phyloP scores from a whole-genome alignment of 2,329 filamentous ascomycete genomes.

The Aureobasidium sp. region DNA sequence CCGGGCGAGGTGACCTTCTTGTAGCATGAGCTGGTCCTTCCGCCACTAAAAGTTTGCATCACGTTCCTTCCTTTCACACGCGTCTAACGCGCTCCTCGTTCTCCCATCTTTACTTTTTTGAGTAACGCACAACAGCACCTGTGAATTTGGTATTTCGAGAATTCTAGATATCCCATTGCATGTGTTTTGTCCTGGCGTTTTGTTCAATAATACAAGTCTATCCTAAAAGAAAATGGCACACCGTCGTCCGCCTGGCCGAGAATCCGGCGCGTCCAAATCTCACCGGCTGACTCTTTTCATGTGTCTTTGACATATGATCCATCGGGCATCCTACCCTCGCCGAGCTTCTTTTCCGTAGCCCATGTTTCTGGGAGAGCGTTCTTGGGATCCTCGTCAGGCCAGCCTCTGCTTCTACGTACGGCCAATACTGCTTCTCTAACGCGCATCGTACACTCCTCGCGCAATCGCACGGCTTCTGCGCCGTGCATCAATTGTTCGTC shows the following conservation, averaged over 20 bases:
- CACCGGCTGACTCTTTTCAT: slow-evolving; percentile 25
- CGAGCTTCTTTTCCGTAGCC: slow-evolving; percentile 49
- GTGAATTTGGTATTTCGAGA: no score
- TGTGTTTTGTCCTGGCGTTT: background rate
- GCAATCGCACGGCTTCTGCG: slow-evolving; percentile 66
- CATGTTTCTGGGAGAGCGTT: slow-evolving; percentile 76
- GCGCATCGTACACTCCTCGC: slow-evolving; percentile 71
- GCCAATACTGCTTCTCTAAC: slow-evolving; percentile 76
- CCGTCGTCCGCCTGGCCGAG: background rate
- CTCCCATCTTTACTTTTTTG: background rate
- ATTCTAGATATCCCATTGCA: background rate
- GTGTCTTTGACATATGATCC: slow-evolving; percentile 54
- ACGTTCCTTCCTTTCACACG: background rate
- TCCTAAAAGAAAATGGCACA: background rate
- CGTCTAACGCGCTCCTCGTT: background rate
- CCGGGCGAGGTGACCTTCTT: background rate
- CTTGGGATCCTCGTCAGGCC: slow-evolving; percentile 73
- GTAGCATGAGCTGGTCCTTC: background rate
- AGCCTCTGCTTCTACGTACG: slow-evolving; percentile 63
- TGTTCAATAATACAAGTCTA: background rate
- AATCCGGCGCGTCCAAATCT: slow-evolving; percentile 14
- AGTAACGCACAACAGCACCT: background rate
- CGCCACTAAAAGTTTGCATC: background rate
- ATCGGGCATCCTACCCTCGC: slow-evolving; percentile 54
- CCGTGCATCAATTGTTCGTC: slow-evolving; percentile 63